Conservation (phyloP, 2,329 filamentous ascomycete genomes). For the Metarhizium sp. region DNA sequence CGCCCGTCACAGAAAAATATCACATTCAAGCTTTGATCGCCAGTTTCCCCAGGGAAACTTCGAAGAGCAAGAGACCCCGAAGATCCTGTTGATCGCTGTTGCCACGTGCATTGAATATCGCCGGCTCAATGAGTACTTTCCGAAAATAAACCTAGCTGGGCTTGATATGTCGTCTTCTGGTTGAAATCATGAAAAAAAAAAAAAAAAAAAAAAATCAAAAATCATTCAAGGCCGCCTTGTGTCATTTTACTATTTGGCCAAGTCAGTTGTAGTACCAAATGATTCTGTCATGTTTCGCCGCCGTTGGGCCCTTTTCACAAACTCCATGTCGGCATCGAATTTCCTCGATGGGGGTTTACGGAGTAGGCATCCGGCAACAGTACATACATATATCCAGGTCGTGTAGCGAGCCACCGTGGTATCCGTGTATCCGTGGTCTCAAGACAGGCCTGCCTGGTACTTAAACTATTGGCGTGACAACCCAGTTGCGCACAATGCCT, state of each 20-base stretch:
- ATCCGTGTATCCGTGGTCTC: not conserved
- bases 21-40: not conserved
- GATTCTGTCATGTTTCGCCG: no score
- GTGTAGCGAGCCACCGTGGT: not conserved
- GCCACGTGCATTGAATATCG: not conserved
- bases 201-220: no score
- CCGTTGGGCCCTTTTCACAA: no score
- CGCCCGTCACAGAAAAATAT: not conserved
- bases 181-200: no score
- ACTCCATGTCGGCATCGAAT: not conserved
- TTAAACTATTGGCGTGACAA: no score
- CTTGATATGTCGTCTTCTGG: not conserved
- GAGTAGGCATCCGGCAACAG: not conserved
- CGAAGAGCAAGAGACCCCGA: slow-evolving; percentile 2
- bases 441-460: no score
- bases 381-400: not conserved
- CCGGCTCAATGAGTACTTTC: not conserved
- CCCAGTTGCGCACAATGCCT: no score
- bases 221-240: no score
- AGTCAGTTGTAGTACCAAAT: no score
- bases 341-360: not conserved
- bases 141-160: not conserved
- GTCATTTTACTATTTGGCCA: no score
- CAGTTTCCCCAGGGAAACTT: not conserved
- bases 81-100: slow-evolving; percentile 2